Conservation (phyloP, 352 stramenopile genomes). For the Plasmopara muralis region DNA sequence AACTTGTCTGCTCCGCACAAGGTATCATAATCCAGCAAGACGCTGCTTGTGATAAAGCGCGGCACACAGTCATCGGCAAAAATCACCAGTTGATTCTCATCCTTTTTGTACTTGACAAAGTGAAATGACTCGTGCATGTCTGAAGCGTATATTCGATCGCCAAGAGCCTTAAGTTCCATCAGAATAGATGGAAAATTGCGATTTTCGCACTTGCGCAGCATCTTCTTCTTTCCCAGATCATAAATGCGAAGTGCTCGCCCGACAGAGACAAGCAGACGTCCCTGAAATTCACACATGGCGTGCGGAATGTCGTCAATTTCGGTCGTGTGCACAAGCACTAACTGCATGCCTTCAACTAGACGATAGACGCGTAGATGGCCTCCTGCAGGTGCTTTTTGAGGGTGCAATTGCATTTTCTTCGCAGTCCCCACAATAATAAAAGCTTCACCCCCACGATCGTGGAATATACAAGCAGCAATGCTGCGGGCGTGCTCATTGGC, state of each 20-base stretch:
- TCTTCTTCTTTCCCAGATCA: constrained; percentile 98
- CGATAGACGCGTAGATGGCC: constrained; percentile 91
- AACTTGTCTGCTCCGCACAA: constrained; percentile 98
- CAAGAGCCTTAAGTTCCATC: constrained; percentile 90
- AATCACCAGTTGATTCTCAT: constrained; percentile 94
- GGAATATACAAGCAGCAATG: constrained; percentile 92
- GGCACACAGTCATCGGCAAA: constrained; percentile 94
- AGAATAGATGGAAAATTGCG: constrained; percentile 90
- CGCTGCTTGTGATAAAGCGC: constrained; percentile 73
- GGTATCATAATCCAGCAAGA: constrained; percentile 97
- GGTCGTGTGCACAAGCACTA: constrained; percentile 96
- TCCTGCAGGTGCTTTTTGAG: constrained; percentile 49
- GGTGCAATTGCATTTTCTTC: constrained; percentile 93
- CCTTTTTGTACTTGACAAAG: constrained; percentile 96
- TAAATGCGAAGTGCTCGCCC: constrained; percentile 95
- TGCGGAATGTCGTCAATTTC: constrained; percentile 95
- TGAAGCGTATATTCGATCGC: constrained; percentile 94
- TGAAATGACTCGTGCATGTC: constrained; percentile 96
- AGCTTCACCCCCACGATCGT: constrained; percentile 93
- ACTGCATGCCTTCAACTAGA: constrained; percentile 85
- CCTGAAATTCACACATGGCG: constrained; percentile 96
- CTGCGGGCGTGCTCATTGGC: constrained; percentile 92
- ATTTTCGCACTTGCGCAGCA: constrained; percentile 98
- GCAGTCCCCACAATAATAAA: constrained; percentile 97
- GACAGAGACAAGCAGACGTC: constrained; percentile 95